Percentiles rank a stretch among this genome's conserved stretches.
phyloP scores from a whole-genome alignment of 1,284 basidiomycete genomes.

The Tremellales sp. region DNA sequence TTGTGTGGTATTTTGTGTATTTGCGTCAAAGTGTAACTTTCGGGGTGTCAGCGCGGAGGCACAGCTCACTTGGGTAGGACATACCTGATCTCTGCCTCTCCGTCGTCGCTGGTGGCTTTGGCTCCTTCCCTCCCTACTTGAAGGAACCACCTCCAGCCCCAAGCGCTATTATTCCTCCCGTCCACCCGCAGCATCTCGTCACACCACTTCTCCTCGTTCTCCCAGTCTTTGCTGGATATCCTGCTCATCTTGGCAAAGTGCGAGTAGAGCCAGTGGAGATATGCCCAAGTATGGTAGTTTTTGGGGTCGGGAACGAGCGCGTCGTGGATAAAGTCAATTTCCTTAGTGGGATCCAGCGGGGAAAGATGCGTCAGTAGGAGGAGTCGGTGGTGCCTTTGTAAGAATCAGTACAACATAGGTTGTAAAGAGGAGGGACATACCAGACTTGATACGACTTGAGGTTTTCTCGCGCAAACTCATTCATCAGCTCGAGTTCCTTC shows the following conservation, averaged over 20 bases:
- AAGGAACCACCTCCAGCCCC: slow-evolving; percentile 96
- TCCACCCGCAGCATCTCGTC: slow-evolving; percentile 72
- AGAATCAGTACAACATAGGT: background rate
- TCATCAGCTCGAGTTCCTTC: slow-evolving; percentile 73
- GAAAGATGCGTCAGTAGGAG: slow-evolving; percentile 61
- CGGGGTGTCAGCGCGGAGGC: background rate
- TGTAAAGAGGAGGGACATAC: slow-evolving; percentile 46
- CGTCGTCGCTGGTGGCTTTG: slow-evolving; percentile 47
- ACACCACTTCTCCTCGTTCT: slow-evolving; percentile 69
- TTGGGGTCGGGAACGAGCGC: slow-evolving; percentile 73
- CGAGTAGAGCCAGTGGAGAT: slow-evolving; percentile 85
- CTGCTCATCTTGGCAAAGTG: slow-evolving; percentile 56
- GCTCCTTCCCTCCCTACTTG: slow-evolving; percentile 65
- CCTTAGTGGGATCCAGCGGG: slow-evolving; percentile 54
- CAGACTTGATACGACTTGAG: slow-evolving; percentile 96
- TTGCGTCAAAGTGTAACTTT: slow-evolving; percentile 64
- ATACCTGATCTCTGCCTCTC: slow-evolving; percentile 66
- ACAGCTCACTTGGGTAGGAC: slow-evolving; percentile 34
- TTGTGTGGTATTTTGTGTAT: slow-evolving; percentile 88
- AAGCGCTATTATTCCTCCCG: slow-evolving; percentile 92
- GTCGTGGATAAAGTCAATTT: slow-evolving; percentile 72
- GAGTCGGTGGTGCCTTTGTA: slow-evolving; percentile 72
- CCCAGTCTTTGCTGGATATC: slow-evolving; percentile 63
- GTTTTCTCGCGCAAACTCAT: slow-evolving; percentile 71
- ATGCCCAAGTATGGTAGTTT: slow-evolving; percentile 96